Evolutionary conservation across 306 rosid species (phyloP), one percentile per base, ranked within the genome.

Genomic region (Malus domestica): DNA sequence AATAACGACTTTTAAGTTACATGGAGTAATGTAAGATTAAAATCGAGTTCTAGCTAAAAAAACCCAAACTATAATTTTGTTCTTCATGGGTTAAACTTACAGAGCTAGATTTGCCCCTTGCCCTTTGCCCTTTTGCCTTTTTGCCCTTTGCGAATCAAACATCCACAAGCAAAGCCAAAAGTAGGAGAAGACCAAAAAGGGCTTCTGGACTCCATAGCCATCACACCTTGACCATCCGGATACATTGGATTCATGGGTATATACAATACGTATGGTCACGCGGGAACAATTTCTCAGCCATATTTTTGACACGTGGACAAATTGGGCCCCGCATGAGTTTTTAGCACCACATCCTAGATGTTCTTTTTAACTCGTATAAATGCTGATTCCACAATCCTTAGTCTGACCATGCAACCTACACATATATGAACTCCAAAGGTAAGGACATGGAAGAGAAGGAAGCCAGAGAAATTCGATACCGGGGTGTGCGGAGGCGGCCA

Each of bases 401-500:
- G 49, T 66, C 58, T 29, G n/a, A 73, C 86, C 89, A 87, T 88
- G 88, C 92, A 66, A 65, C 46, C 70, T 27, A 29, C 23, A 29
- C 11, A 63, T 15, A 74, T 61, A 38, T 46, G 19, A 77, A 76
- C 70, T 76, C 80, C 6, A 67, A 61, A n/a, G 80, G 80, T 3
- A 84, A 73, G 55, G 76, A 16, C 42, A 77, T 16, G 71, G 93
- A 76, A 1, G 86, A 86, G 20, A 78, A 76, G 25, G 80, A 49
- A 25, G 71, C 65, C 20, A 80, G 69, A 5, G 89, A 86, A 23
- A 85, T 84, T 38, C 59, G 76, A 19, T 94, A 88, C 76, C 89
- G 97, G 0, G 97, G 98, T 0, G 97, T 94, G 0, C 81, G 98
- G 19, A 16, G 87, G 19, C 84, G 98, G 52, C 98, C 97, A 0